A percentile compares a stretch with the other conserved stretches of the same genome.
These are phyloP conservation scores for Coelastrella sp. DNA, from an alignment of 139 green algal genomes.

Conservation along the genomic window DNA sequence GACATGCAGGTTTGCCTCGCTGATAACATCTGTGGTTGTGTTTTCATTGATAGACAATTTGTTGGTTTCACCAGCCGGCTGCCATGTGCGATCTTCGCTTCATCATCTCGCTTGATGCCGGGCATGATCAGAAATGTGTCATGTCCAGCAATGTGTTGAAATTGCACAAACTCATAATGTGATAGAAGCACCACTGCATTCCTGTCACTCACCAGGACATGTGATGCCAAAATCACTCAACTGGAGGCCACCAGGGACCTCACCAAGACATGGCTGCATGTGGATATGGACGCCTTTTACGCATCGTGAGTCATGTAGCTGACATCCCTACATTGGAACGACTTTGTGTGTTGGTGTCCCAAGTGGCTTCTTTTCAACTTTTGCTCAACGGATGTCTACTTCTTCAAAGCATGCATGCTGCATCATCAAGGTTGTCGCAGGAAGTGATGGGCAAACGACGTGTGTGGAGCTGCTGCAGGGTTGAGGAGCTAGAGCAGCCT, in stretches of 20 bases:
- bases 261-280: conserved; percentile 82
- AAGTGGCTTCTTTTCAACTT: background rate
- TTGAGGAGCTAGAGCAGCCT: conserved; percentile 80
- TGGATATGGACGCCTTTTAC: conserved; percentile 97
- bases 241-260: conserved; percentile 83
- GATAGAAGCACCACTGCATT: no score
- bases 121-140: no score
- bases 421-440: no score
- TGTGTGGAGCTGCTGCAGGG: conserved; percentile 43
- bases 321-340: background rate
- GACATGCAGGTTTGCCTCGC: no score
- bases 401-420: no score
- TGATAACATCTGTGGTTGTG: no score
- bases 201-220: conserved; percentile 40
- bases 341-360: background rate
- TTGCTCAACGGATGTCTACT: background rate
- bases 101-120: background rate
- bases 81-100: background rate
- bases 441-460: no score
- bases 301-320: conserved; percentile 23
- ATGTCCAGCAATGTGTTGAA: no score
- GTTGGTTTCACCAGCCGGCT: background rate
- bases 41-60: no score
- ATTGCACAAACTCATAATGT: no score
- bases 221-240: conserved; percentile 65